A percentile compares a stretch with the other conserved stretches of the same genome.
These are phyloP conservation scores for Glycyrrhiza uralensis DNA, from an alignment of 306 rosid species.

Conservation along the genomic window DNA sequence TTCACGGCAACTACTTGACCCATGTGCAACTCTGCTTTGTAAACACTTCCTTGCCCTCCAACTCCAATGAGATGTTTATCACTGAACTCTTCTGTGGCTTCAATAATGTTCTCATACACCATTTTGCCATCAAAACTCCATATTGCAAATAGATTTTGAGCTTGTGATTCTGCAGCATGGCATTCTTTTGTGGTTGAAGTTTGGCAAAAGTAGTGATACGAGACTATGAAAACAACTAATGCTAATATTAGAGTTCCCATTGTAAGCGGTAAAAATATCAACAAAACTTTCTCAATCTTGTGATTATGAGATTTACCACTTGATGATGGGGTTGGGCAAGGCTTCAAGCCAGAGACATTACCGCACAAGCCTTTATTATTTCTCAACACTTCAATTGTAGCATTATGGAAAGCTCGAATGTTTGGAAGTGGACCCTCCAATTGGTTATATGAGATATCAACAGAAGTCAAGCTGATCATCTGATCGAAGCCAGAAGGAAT, in stretches of 20 bases:
- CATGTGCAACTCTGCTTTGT: not conserved
- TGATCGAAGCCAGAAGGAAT: constrained; percentile 26
- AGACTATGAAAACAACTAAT: not conserved
- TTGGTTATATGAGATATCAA: constrained; percentile 35
- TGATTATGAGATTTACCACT: not conserved
- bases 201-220: not conserved
- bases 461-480: constrained; percentile 27
- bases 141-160: not conserved
- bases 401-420: not conserved
- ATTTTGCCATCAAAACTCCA: constrained; percentile 24
- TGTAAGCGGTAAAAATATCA: not conserved
- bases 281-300: not conserved
- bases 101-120: no score
- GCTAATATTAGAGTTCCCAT: not conserved
- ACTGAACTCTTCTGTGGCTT: no score
- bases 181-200: not conserved
- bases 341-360: not conserved
- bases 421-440: constrained; percentile 18
- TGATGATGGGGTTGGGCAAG: constrained; percentile 5
- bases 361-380: constrained; percentile 18
- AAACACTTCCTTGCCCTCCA: constrained; percentile 6
- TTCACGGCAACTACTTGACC: constrained; percentile 24
- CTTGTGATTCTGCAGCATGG: not conserved
- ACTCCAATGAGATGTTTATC: no score
- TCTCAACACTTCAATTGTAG: not conserved